Conservation (phyloP, 2,329 filamentous ascomycete genomes). For the Colletotrichum higginsianum region DNA sequence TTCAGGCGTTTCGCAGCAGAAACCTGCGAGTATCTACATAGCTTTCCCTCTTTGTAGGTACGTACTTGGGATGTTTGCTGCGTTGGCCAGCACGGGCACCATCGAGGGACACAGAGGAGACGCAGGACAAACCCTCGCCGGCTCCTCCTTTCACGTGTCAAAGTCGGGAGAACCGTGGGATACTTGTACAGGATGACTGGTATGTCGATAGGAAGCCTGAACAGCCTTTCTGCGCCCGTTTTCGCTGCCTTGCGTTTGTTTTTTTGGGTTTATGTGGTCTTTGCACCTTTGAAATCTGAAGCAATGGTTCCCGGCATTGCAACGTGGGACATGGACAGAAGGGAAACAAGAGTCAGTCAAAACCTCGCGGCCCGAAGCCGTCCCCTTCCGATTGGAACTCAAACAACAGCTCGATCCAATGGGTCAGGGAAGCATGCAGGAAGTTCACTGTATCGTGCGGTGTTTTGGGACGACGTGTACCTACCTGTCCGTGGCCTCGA, state of each 20-base stretch:
- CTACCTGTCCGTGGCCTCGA: slow-evolving; percentile 18
- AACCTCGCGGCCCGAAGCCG: slow-evolving; percentile 41
- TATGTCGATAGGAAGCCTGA: not conserved
- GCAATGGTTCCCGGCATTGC: slow-evolving; percentile 23
- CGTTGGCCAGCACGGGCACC: slow-evolving; percentile 7
- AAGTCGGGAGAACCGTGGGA: not conserved
- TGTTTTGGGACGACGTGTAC: slow-evolving; percentile 26
- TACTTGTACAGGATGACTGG: not conserved
- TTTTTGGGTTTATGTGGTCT: not conserved
- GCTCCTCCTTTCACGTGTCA: slow-evolving; percentile 39
- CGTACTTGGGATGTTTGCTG: not conserved
- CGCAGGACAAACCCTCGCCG: slow-evolving; percentile 8
- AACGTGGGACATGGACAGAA: slow-evolving; percentile 29
- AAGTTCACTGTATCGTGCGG: slow-evolving; percentile 23
- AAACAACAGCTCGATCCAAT: slow-evolving; percentile 41
- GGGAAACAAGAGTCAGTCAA: slow-evolving; percentile 36
- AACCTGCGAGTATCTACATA: not conserved
- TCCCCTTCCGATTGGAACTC: slow-evolving; percentile 36
- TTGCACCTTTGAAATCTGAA: slow-evolving; percentile 32
- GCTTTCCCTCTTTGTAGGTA: not conserved
- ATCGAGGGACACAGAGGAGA: not conserved
- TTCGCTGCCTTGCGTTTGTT: not conserved
- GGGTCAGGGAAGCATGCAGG: not conserved
- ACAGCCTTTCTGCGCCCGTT: slow-evolving; percentile 14
- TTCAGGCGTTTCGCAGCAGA: slow-evolving; percentile 5